These are phyloP conservation scores for Tarenaya hassleriana DNA, from an alignment of 345 rosid genomes.

Conservation along the genomic window DNA sequence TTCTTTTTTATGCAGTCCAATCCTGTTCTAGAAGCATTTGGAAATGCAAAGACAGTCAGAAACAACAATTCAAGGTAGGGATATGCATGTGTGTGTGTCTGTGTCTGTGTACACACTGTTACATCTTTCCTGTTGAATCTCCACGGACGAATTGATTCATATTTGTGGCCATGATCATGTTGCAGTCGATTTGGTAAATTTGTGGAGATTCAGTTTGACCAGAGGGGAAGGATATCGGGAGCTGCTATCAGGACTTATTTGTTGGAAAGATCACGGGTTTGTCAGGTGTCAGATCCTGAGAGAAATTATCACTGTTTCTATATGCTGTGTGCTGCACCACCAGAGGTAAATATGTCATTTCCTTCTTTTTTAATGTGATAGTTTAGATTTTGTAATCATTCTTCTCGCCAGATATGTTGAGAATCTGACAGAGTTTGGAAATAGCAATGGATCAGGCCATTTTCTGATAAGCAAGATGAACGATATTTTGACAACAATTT, in stretches of 20 bases:
- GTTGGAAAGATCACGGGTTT: slow-evolving; percentile 98
- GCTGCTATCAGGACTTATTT: slow-evolving; percentile 98
- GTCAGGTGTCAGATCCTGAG: slow-evolving; percentile 98
- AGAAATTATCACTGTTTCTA: slow-evolving; percentile 99
- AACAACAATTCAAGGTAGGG: slow-evolving; percentile 93
- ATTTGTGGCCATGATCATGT: slow-evolving; percentile 27
- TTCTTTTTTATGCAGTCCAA: slow-evolving; percentile 63
- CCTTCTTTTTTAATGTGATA: not conserved
- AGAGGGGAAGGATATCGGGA: slow-evolving; percentile 83
- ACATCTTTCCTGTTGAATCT: not conserved
- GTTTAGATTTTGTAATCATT: slow-evolving; percentile 12
- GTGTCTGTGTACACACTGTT: not conserved
- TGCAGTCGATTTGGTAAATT: slow-evolving; percentile 98
- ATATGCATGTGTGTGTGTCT: not conserved
- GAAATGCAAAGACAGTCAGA: slow-evolving; percentile 97
- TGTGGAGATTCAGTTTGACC: slow-evolving; percentile 98
- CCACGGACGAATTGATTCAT: slow-evolving; percentile 5
- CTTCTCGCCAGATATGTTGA: not conserved
- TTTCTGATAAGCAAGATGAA: too few species aligned
- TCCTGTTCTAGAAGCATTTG: slow-evolving; percentile 99
- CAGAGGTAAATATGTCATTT: slow-evolving; percentile 52
- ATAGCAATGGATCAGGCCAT: not conserved
- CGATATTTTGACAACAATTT: not conserved
- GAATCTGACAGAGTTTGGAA: not conserved
- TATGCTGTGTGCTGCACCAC: slow-evolving; percentile 98